Evolutionary conservation across 2,329 filamentous ascomycete species (phyloP).

Genomic region (Xylariaceae sp.): DNA sequence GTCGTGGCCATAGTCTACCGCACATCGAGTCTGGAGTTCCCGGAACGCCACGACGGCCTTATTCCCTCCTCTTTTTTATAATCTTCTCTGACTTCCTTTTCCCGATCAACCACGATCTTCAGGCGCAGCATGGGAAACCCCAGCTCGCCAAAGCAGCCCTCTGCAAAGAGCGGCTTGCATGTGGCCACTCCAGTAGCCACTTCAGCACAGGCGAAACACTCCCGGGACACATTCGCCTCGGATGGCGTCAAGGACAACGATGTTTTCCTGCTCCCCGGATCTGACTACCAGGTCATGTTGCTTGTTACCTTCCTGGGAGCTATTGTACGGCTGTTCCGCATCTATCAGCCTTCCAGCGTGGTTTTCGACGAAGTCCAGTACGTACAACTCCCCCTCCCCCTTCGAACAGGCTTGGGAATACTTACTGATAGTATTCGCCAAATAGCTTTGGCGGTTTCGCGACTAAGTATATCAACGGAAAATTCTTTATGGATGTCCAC

Average conservation of each 20-base stretch:
- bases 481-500: constrained; percentile 99
- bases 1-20: constrained; percentile 7
- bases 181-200: constrained; percentile 23
- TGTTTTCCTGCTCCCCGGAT: constrained; percentile 76
- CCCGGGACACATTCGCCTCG: constrained; percentile 59
- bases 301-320: constrained; percentile 69
- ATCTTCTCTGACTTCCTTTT: background rate
- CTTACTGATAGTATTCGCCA: constrained; percentile 19
- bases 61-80: constrained; percentile 4
- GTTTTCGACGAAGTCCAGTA: constrained; percentile 99
- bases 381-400: constrained; percentile 36
- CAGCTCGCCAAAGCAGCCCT: constrained; percentile 36
- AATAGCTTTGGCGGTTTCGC: constrained; percentile 93
- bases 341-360: constrained; percentile 92
- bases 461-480: constrained; percentile 98
- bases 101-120: constrained; percentile 3
- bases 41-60: constrained; percentile 27
- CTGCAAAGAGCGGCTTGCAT: constrained; percentile 28
- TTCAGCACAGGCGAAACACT: constrained; percentile 31
- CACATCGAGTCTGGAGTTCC: background rate
- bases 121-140: constrained; percentile 36
- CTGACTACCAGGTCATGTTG: constrained; percentile 74
- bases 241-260: constrained; percentile 84
- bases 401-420: background rate
- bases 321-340: constrained; percentile 82